A percentile compares a stretch with the other conserved stretches of the same genome.
phyloP scores from a whole-genome alignment of 257 asterid genomes.

The Nicotiana noctiflora region DNA sequence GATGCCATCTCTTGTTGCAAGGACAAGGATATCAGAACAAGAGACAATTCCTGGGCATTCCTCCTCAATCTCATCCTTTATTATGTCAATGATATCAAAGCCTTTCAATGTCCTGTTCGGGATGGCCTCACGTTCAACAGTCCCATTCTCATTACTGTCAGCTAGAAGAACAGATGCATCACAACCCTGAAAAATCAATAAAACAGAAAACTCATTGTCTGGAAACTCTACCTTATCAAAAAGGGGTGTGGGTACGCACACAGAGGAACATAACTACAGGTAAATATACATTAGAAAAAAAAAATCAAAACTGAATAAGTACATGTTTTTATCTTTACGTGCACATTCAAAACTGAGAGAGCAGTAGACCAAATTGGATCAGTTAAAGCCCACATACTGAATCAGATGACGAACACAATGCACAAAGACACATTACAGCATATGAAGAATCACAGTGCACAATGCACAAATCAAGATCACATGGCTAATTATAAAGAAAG shows the following conservation, averaged over 20 bases:
- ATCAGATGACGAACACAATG: not conserved
- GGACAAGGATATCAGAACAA: constrained; percentile 31
- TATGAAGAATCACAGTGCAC: not conserved
- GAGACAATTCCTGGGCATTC: constrained; percentile 33
- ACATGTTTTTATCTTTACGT: not conserved
- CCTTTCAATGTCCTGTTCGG: constrained; percentile 32
- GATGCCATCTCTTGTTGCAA: constrained; percentile 30
- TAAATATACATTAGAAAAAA: not conserved
- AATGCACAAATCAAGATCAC: not conserved
- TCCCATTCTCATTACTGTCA: constrained; percentile 1
- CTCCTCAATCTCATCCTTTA: constrained; percentile 27
- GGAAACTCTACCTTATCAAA: not conserved
- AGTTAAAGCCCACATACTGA: not conserved
- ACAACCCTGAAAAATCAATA: constrained; percentile 25
- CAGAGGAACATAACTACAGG: not conserved
- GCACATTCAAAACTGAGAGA: not conserved
- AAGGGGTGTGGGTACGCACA: not conserved
- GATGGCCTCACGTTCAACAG: constrained; percentile 22
- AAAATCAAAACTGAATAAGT: not conserved
- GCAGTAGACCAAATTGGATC: not conserved
- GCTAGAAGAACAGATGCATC: constrained; percentile 30
- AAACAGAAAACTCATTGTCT: not conserved
- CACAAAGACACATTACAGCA: not conserved
- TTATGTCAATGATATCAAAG: constrained; percentile 19
- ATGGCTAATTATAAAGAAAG: not conserved